Percentiles rank a stretch among this genome's conserved stretches.
These are phyloP conservation scores for Apostasia ramifera DNA, from an alignment of 106 monocot genomes.

Conservation along the genomic window DNA sequence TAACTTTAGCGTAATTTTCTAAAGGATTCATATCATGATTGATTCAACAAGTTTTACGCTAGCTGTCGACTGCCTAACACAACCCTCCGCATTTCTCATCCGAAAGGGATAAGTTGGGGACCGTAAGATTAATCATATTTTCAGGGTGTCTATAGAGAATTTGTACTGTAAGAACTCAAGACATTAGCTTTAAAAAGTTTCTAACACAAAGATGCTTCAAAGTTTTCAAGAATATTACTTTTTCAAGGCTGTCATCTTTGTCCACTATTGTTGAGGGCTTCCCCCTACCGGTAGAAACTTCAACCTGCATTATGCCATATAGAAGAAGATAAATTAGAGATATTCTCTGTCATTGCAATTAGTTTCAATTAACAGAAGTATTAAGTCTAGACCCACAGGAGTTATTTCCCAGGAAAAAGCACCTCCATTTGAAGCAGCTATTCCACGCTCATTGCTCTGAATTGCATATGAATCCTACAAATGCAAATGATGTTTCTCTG, in stretches of 20 bases:
- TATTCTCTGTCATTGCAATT: not conserved
- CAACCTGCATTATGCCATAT: slow-evolving; percentile 42
- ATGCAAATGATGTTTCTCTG: too few relatives aligned
- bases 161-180: not conserved
- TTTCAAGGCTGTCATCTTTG: slow-evolving; percentile 78
- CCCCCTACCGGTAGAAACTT: slow-evolving; percentile 80
- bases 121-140: too few relatives aligned
- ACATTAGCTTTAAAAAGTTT: not conserved
- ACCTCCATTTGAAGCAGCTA: slow-evolving; percentile 65
- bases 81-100: too few relatives aligned
- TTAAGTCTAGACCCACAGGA: slow-evolving; percentile 38
- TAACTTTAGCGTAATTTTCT: too few relatives aligned
- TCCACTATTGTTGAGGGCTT: slow-evolving; percentile 63
- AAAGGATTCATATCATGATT: too few relatives aligned
- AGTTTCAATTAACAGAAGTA: not conserved
- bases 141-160: too few relatives aligned
- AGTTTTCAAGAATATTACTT: slow-evolving; percentile 31
- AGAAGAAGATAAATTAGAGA: not conserved
- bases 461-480: slow-evolving; percentile 75
- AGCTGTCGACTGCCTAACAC: too few relatives aligned
- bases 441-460: slow-evolving; percentile 92
- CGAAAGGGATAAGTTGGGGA: too few relatives aligned
- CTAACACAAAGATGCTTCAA: not conserved
- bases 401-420: slow-evolving; percentile 89
- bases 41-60: too few relatives aligned